These are phyloP conservation scores for Histomonas meleagridis DNA, from an alignment of 208 protist species.

Conservation along the genomic window DNA sequence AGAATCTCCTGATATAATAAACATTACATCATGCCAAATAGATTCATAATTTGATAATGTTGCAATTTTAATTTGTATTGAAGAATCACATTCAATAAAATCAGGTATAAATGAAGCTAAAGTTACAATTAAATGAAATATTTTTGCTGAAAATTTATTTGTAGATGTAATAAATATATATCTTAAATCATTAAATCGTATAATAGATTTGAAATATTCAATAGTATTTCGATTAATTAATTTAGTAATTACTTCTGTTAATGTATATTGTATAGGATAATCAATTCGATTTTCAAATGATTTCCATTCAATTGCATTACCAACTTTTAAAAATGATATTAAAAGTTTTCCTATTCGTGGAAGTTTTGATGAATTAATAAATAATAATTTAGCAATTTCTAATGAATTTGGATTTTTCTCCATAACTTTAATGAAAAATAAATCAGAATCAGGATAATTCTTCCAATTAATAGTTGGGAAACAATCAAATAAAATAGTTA, in stretches of 20 bases:
- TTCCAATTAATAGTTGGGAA: neutral
- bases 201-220: neutral
- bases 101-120: neutral
- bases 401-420: neutral
- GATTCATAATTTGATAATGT: neutral
- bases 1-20: neutral
- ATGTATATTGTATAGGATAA: neutral
- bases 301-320: neutral
- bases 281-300: neutral
- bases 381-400: neutral
- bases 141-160: neutral
- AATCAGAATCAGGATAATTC: neutral
- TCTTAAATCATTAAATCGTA: neutral
- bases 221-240: neutral
- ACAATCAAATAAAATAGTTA: neutral
- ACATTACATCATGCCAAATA: neutral
- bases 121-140: neutral
- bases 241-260: neutral
- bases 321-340: neutral
- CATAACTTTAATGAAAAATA: neutral
- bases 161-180: neutral
- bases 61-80: neutral
- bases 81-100: neutral
- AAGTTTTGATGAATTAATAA: neutral
- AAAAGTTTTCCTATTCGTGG: neutral